Conservation (phyloP, 208 protist genomes). For the Crithidia bombi region DNA sequence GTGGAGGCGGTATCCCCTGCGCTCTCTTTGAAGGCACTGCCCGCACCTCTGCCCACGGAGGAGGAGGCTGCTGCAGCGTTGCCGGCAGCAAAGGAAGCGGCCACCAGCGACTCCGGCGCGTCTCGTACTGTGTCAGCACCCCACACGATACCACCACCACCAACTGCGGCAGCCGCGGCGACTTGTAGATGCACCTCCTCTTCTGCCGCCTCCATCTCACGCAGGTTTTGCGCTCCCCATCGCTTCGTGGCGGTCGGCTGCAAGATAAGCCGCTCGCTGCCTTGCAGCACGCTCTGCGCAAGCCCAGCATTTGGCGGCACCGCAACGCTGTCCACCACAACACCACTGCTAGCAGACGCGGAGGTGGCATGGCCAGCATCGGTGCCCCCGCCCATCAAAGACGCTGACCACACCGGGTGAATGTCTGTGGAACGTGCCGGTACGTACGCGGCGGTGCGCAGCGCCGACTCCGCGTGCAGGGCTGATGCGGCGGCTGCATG, state of each 20-base stretch:
- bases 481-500: conserved; percentile 3
- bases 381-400: conserved; percentile 3
- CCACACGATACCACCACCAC: conserved; percentile 26
- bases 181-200: conserved; percentile 31
- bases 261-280: conserved; percentile 14
- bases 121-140: not conserved
- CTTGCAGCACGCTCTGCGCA: conserved; percentile 20
- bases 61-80: not conserved
- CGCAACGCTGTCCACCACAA: not conserved
- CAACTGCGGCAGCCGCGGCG: not conserved
- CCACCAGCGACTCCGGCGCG: not conserved
- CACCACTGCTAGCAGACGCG: not conserved
- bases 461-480: conserved; percentile 17
- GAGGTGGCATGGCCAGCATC: too few species aligned
- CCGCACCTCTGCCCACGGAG: not conserved
- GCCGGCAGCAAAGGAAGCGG: not conserved
- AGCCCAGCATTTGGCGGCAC: conserved; percentile 1
- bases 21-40: not conserved
- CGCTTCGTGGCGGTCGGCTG: conserved; percentile 26
- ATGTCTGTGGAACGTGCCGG: conserved; percentile 27
- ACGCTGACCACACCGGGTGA: conserved; percentile 16
- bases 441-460: conserved; percentile 48
- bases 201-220: conserved; percentile 18
- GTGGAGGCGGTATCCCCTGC: not conserved
- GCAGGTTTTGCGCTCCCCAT: conserved; percentile 21